phyloP scores from a whole-genome alignment of 2,329 filamentous ascomycete genomes.

The Coniella lustricola region DNA sequence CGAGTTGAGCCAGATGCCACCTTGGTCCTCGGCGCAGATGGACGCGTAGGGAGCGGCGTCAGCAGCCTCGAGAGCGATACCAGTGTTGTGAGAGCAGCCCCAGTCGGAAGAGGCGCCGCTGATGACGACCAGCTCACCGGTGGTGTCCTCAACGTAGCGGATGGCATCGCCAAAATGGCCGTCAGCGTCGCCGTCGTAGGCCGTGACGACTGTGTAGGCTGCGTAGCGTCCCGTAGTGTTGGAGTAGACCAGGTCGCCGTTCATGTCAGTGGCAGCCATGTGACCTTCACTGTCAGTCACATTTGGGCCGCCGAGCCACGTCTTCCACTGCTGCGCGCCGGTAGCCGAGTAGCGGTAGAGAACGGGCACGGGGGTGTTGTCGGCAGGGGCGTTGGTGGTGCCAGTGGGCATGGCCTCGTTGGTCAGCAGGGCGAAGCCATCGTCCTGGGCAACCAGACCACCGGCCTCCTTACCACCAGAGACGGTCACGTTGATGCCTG shows the following conservation, averaged over 20 bases:
- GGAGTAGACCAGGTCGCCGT: constrained; percentile 56
- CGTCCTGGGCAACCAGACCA: constrained; percentile 54
- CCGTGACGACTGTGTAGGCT: constrained; percentile 55
- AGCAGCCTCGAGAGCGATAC: constrained; percentile 55
- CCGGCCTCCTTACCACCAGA: constrained; percentile 51
- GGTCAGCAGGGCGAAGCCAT: constrained; percentile 56
- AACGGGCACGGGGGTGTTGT: constrained; percentile 44
- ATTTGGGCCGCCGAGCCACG: constrained; percentile 49
- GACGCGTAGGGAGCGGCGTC: constrained; percentile 51
- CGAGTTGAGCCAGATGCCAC: constrained; percentile 58
- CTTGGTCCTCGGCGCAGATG: constrained; percentile 56
- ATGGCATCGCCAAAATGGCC: constrained; percentile 53
- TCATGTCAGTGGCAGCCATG: constrained; percentile 49
- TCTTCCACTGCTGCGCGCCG: constrained; percentile 51
- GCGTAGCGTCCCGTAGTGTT: constrained; percentile 48
- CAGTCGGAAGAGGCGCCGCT: constrained; percentile 46
- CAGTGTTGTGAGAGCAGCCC: constrained; percentile 60
- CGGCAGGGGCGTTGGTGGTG: constrained; percentile 40
- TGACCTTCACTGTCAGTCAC: constrained; percentile 37
- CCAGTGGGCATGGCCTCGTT: constrained; percentile 48
- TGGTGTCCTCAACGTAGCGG: constrained; percentile 35
- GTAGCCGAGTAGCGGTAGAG: constrained; percentile 49
- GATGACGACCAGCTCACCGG: constrained; percentile 44
- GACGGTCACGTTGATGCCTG: constrained; percentile 44
- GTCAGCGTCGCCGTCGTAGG: constrained; percentile 43